Base-by-base conservation (phyloP, 1,284 basidiomycete species). In the Pseudozyma flocculosa region DNA sequence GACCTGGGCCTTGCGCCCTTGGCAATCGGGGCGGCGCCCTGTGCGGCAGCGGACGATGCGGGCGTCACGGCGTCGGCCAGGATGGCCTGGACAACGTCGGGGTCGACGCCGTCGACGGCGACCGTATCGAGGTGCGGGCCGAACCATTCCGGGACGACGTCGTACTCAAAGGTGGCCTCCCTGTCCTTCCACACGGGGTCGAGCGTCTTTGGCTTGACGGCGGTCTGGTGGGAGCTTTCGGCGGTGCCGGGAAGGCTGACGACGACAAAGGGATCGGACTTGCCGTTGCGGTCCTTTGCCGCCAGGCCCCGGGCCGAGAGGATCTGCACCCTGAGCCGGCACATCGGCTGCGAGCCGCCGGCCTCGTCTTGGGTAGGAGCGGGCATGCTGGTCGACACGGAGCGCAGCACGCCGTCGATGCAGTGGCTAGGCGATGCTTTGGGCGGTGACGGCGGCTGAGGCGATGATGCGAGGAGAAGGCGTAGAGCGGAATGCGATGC, bases 151-250 rank as follows among this genome's bases (percentile, higher is more conserved):
- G 63, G 54, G 1, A 56, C 40, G 17, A 73, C 53, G 24, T 56
- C 57, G 26, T 63, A 63, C 19, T 72, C 59, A 47, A 70, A 62
- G 0, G 60, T 54, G 18, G 68, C 75, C 39, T 73, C 72, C 3
- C 52, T 50, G n/a, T 55, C 24, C 0, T 81, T 78, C 78, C 86
- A 96, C 2, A 80, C 79, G 0, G 93, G 93, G 69, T 89, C 87
- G n/a, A 88, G 76, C 0, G 84, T 87, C 55, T 87, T 85, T 76
- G 88, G 90, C 32, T 85, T 80, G n/a, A 90, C 89, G 0, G 90
- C 85, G 0, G 92, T 94, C 40, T 85, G 82, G 4, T 82, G 83
- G 32, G 84, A 83, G 9, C 88, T 81, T n/a, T 45, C 41, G 22
- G 54, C 39, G n/a, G 60, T 59, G 45, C 69, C 68, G 32, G 64